phyloP scores from a whole-genome alignment of 2,329 filamentous ascomycete genomes.

The Aspergillus chevalieri region DNA sequence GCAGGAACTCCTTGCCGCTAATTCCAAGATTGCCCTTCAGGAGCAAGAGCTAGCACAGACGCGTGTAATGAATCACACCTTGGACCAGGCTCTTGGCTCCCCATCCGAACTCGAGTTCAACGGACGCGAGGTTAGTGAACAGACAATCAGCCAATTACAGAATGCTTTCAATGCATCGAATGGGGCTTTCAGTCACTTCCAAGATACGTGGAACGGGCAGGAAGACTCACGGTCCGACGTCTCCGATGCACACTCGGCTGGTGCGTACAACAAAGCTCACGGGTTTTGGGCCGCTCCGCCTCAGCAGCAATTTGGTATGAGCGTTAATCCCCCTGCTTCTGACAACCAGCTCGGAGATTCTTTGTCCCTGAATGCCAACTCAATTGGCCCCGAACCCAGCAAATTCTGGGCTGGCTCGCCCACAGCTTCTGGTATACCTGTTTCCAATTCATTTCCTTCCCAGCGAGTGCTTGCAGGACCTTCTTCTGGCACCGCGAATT shows the following conservation, averaged over 20 bases:
- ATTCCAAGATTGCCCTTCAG: conserved; percentile 54
- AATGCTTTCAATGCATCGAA: conserved; percentile 49
- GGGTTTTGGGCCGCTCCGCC: conserved; percentile 24
- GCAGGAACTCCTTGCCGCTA: conserved; percentile 52
- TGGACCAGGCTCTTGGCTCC: conserved; percentile 53
- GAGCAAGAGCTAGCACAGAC: conserved; percentile 57
- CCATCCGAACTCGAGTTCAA: conserved; percentile 49
- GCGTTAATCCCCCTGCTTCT: conserved; percentile 11
- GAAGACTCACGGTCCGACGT: conserved; percentile 42
- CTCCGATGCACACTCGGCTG: conserved; percentile 37
- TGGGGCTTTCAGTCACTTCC: conserved; percentile 35
- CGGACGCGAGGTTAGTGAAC: conserved; percentile 45
- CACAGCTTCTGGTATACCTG: conserved; percentile 14
- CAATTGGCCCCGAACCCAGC: conserved; percentile 21
- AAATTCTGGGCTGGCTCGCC: conserved; percentile 26
- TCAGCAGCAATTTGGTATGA: conserved; percentile 25
- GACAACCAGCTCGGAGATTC: conserved; percentile 25
- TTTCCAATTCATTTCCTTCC: conserved; percentile 17
- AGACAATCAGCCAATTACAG: conserved; percentile 46
- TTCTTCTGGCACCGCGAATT: conserved; percentile 18
- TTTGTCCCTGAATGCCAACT: conserved; percentile 13
- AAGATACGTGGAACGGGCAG: conserved; percentile 38
- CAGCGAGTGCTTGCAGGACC: conserved; percentile 33
- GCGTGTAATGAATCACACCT: conserved; percentile 55
- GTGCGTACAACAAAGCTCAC: conserved; percentile 36